Evolutionary conservation across 768 basidiomycete genomes (phyloP), one percentile per base, ranked within the genome.

Genomic region (Trametes gibbosa): DNA sequence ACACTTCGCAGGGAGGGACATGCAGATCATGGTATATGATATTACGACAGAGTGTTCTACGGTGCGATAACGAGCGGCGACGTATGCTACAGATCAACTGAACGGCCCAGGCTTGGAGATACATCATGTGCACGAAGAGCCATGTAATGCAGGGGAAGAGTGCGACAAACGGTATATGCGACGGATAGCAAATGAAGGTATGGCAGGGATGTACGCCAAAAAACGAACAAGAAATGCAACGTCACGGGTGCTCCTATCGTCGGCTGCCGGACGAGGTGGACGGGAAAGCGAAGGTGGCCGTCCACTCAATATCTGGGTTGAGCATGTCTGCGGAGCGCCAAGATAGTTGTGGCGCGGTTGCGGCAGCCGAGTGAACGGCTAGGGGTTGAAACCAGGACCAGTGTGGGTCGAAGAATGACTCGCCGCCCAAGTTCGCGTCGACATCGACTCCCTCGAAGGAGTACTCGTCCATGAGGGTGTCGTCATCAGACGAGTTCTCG

Each of bases 351-450:
- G 50, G 32, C 35, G 34, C 43, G 2, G 55, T 49, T 1, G 55
- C 10, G 39, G 34, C 21, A 9, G 34, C 37, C 6, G 55, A 56
- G 0, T 47, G 8, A n/a, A 24, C 47, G 37, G 35, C 14, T 9
- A 24, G 7, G 14, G 53, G 41, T 27, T 58, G 56, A n/a, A 50
- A 12, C 61, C 61, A 62, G 27, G 61, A 58, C 56, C 56, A 62
- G 17, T 50, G 35, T 7, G 61, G 56, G 35, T 62, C 56, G 24
- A 62, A 54, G 13, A 62, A 17, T 19, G 53, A 27, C 21, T 56
- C 62, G 17, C 39, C 23, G 39, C 47, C 52, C 17, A 50, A 13
- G 19, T 32, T 50, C 21, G 50, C 50, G 25, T 59, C 50, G 35
- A 46, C 5, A 21, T 56, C 63, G 23, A 29, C 21, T 13, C 46